These are phyloP conservation scores for Megacollybia marginata DNA, from an alignment of 768 basidiomycete genomes.

Conservation along the genomic window DNA sequence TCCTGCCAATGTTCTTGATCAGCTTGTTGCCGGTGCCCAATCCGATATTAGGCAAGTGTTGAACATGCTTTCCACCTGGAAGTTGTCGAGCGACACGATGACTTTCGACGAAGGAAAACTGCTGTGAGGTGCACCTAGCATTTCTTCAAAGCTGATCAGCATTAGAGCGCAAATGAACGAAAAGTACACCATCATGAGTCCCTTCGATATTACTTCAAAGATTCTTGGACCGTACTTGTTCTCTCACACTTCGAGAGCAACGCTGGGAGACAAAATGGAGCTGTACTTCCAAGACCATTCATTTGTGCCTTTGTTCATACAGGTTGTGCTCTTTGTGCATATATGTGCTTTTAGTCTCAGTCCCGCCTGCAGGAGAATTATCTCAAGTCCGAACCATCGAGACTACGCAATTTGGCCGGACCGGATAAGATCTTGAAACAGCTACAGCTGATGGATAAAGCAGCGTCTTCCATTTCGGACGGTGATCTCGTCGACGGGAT, in stretches of 20 bases:
- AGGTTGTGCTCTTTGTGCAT: slow-evolving; percentile 39
- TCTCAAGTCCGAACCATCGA: slow-evolving; percentile 71
- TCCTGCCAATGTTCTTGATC: slow-evolving; percentile 87
- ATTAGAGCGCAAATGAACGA: slow-evolving; percentile 77
- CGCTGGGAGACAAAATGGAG: slow-evolving; percentile 89
- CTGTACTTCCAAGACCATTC: slow-evolving; percentile 95
- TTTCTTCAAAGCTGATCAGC: neutral
- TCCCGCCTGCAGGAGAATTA: slow-evolving; percentile 83
- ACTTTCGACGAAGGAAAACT: slow-evolving; percentile 86
- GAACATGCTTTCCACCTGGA: slow-evolving; percentile 98
- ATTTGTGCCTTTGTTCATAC: slow-evolving; percentile 91
- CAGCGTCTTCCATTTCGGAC: slow-evolving; percentile 90
- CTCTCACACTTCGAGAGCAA: slow-evolving; percentile 71
- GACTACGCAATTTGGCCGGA: slow-evolving; percentile 48
- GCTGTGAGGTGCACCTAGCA: slow-evolving; percentile 51
- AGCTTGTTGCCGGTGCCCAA: slow-evolving; percentile 81
- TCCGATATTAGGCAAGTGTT: slow-evolving; percentile 96
- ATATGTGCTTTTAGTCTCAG: neutral
- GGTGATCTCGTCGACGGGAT: slow-evolving; percentile 89
- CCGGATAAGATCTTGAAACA: slow-evolving; percentile 63
- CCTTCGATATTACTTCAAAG: slow-evolving; percentile 87
- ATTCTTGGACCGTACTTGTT: slow-evolving; percentile 90
- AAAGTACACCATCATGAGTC: slow-evolving; percentile 85
- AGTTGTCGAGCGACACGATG: slow-evolving; percentile 73
- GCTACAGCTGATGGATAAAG: slow-evolving; percentile 76